Base-by-base conservation (phyloP, 768 basidiomycete genomes). In the Serendipita sp. region DNA sequence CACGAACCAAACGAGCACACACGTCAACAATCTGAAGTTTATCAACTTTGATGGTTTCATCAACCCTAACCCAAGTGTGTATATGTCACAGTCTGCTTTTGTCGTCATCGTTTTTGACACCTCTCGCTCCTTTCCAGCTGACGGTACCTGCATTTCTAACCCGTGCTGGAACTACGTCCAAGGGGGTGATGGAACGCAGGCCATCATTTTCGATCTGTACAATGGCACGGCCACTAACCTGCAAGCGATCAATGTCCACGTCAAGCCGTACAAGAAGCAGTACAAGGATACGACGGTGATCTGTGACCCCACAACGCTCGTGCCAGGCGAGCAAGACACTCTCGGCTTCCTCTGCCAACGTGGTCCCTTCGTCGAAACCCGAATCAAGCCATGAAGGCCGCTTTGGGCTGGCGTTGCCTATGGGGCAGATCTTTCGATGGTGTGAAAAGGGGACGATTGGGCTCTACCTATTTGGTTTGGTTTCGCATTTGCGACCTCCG, bases 91-190 rank as follows among this genome's bases (percentile, higher is more conserved):
- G 60, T 28, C 5, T 3, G 58, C 17, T 14, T 7, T 31, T 30
- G 20, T 43, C n/a, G 33, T 16, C 43, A 61, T 31, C 22, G 9
- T 75, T 38, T 38, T 13, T 38, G 34, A 38, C 34, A 13, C 34
- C 34, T 38, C 14, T 26, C 17, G 3, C 17, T n/a, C 9, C 16
- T 48, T 61, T 33, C 3, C 43, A 63, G 62, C 81, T 41, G 82
- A 84, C 70, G 82, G 82, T 13, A 78, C 78, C 0, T 84, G 83
- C 65, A 71, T 84, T 22, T 74, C 70, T 24, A 79, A 84, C 67
- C 82, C 81, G 3, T 83, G 81, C 71, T 84, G 82, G 81, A 81
- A 83, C 68, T 72, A 67, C 50, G 81, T 83, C 0, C 64, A 73
- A 2, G 76, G 76, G 22, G 80, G 81, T 7, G 82, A 81, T 0